Evolutionary conservation across 345 rosid species (phyloP).

Genomic region (Adansonia digitata): DNA sequence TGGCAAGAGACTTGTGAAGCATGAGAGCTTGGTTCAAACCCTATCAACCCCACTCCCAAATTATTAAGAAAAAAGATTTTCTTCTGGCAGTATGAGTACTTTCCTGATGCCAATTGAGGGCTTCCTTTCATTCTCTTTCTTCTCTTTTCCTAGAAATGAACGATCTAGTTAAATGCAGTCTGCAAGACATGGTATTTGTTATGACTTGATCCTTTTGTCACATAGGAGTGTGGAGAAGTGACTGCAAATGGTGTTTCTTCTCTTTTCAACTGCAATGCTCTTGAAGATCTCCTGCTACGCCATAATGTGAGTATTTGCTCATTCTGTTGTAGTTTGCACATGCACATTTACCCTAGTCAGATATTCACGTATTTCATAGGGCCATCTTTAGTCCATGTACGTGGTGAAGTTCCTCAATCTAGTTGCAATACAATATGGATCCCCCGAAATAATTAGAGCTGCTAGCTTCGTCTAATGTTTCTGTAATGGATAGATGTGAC

Average conservation of each 20-base stretch:
- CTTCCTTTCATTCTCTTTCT: neutral
- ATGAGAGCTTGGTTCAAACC: too few relatives aligned
- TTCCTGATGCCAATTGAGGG: neutral
- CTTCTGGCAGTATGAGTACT: neutral
- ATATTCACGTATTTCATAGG: neutral
- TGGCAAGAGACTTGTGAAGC: too few relatives aligned
- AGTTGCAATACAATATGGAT: neutral
- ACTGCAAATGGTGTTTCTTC: slow-evolving; percentile 52
- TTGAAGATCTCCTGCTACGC: slow-evolving; percentile 67
- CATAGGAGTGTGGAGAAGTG: slow-evolving; percentile 64
- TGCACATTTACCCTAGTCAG: neutral
- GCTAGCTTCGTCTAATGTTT: neutral
- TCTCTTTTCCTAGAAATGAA: neutral
- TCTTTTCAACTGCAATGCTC: slow-evolving; percentile 55
- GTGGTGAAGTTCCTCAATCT: neutral
- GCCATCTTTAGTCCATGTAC: neutral
- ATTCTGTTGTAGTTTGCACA: neutral
- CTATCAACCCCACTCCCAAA: too few relatives aligned
- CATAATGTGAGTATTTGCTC: slow-evolving; percentile 61
- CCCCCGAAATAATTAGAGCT: neutral
- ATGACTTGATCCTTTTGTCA: slow-evolving; percentile 12
- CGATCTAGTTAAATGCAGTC: neutral
- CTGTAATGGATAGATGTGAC: neutral
- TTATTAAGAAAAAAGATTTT: neutral
- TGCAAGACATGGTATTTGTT: neutral